phyloP scores from a whole-genome alignment of 202 grass and related monocot species.

The Panicum virgatum region DNA sequence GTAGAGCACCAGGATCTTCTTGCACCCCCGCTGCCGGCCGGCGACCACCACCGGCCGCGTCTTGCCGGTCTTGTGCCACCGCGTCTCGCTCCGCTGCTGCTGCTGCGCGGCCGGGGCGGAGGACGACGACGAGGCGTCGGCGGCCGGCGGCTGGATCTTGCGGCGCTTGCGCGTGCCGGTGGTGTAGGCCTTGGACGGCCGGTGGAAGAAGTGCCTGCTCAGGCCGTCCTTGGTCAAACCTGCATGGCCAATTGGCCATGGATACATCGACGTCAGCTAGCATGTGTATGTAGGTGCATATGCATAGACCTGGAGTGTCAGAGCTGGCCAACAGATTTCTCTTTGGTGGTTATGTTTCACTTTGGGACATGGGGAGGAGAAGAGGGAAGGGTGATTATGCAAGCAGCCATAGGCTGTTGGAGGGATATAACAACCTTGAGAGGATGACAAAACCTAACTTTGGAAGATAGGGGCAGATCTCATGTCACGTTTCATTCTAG shows the following conservation, averaged over 20 bases:
- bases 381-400: background rate
- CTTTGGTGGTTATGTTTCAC: conserved; percentile 35
- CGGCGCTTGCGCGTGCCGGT: conserved; percentile 85
- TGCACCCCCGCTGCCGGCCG: conserved; percentile 77
- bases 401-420: conserved; percentile 49
- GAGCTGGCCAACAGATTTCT: conserved; percentile 21
- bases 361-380: conserved; percentile 20
- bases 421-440: conserved; percentile 69
- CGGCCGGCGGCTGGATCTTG: conserved; percentile 64
- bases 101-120: background rate
- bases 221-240: conserved; percentile 83
- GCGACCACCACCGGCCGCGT: conserved; percentile 67
- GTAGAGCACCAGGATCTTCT: conserved; percentile 97
- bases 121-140: background rate
- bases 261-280: conserved; percentile 8
- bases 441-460: conserved; percentile 66
- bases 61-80: conserved; percentile 99
- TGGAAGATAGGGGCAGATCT: conserved; percentile 52
- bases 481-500: conserved; percentile 43
- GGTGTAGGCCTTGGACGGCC: conserved; percentile 90
- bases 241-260: conserved; percentile 40
- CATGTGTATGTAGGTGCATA: conserved; percentile 29
- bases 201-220: conserved; percentile 90
- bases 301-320: conserved; percentile 4
- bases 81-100: conserved; percentile 63